Evolutionary conservation across 805 yeast genomes (phyloP).

Genomic region (Alloascoidea africana): DNA sequence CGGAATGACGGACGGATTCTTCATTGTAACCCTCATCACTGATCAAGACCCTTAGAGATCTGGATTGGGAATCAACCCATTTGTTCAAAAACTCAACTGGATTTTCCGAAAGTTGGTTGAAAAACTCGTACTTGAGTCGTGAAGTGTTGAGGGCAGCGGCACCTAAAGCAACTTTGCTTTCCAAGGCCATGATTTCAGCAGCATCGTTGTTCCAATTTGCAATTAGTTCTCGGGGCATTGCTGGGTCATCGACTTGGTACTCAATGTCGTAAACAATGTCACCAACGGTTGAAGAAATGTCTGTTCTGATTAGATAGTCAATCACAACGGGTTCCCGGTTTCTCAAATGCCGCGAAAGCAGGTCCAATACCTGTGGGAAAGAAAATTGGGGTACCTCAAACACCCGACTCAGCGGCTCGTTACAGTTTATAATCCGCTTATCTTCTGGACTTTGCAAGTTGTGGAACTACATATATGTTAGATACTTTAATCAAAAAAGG

Average conservation of each 20-base stretch:
- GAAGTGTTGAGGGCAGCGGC: constrained; percentile 35
- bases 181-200: constrained; percentile 24
- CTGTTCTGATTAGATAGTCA: constrained; percentile 64
- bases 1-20: constrained; percentile 73
- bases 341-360: constrained; percentile 45
- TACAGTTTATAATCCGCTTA: constrained; percentile 35
- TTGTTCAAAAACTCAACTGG: constrained; percentile 63
- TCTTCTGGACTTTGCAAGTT: constrained; percentile 44
- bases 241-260: constrained; percentile 30
- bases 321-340: constrained; percentile 74
- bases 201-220: constrained; percentile 24
- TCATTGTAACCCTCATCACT: constrained; percentile 87
- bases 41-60: constrained; percentile 70
- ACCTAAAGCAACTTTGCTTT: constrained; percentile 27
- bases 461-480: constrained; percentile 52
- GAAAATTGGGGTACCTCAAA: constrained; percentile 37
- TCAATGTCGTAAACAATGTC: constrained; percentile 67
- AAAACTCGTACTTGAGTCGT: constrained; percentile 63
- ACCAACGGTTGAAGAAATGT: constrained; percentile 65
- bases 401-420: constrained; percentile 26
- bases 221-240: constrained; percentile 19
- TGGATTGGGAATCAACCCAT: constrained; percentile 69
- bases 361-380: constrained; percentile 59
- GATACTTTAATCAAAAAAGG: too few relatives aligned
- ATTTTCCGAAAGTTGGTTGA: constrained; percentile 52